Conservation (phyloP, 31 red algal genomes). For the Odonthalia washingtoniensis region DNA sequence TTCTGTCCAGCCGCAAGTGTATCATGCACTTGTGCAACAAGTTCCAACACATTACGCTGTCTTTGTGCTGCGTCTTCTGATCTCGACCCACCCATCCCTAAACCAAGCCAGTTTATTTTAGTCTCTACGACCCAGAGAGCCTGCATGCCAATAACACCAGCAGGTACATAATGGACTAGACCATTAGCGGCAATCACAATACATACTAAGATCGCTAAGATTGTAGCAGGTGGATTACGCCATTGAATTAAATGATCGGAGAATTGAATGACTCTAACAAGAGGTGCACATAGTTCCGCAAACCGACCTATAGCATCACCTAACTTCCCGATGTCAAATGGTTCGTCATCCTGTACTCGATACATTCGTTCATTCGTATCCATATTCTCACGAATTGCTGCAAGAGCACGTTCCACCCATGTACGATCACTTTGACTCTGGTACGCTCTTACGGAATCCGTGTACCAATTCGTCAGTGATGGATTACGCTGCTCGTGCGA, state of each 20-base stretch:
- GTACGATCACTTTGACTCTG: slow-evolving; percentile 50
- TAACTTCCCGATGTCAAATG: slow-evolving; percentile 73
- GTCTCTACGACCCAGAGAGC: slow-evolving; percentile 57
- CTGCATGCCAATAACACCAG: slow-evolving; percentile 45
- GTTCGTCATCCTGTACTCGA: slow-evolving; percentile 74
- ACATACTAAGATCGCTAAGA: slow-evolving; percentile 63
- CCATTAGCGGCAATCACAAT: slow-evolving; percentile 52
- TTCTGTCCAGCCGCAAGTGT: slow-evolving; percentile 74
- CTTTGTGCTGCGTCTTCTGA: slow-evolving; percentile 54
- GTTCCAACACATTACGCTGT: slow-evolving; percentile 55
- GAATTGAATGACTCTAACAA: slow-evolving; percentile 51
- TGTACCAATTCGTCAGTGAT: slow-evolving; percentile 67
- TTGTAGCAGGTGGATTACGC: slow-evolving; percentile 77
- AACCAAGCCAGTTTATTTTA: slow-evolving; percentile 59
- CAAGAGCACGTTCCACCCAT: slow-evolving; percentile 81
- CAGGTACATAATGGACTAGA: slow-evolving; percentile 68
- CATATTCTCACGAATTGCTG: slow-evolving; percentile 82
- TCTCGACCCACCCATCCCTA: slow-evolving; percentile 60
- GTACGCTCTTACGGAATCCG: slow-evolving; percentile 72
- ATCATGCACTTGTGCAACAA: slow-evolving; percentile 79
- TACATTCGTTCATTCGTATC: slow-evolving; percentile 70
- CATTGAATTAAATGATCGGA: slow-evolving; percentile 74
- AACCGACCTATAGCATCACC: slow-evolving; percentile 76
- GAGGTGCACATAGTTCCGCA: slow-evolving; percentile 74
- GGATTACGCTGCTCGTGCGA: slow-evolving; percentile 41